Evolutionary conservation across 2,329 filamentous ascomycete species (phyloP), one percentile per base, ranked within the genome.

Genomic region (Gremmenia infestans): DNA sequence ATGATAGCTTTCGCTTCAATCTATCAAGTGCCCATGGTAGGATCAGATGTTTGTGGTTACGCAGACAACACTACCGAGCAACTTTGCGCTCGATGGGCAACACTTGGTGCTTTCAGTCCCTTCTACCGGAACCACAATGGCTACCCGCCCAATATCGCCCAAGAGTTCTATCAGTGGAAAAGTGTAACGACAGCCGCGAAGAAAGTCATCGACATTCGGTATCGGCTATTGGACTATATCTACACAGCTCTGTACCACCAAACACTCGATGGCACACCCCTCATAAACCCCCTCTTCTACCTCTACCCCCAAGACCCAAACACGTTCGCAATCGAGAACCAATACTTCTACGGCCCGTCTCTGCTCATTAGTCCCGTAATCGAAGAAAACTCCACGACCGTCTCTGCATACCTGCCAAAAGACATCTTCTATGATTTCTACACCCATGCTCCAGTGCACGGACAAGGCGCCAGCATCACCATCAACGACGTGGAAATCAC

Each of bases 21-120:
- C 56, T 89, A 85, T 71, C 85, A 88, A 62, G 69, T 89, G 0
- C 85, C 86, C 9, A 84, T 89, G 78, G 81, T 81, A 0, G 86
- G 86, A 12, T 78, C 81, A 2, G 90, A 95, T 62, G 85, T 91
- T 0, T 95, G 91, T 65, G 91, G 90, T 0, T 95, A 88, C 65
- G 85, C 76, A 11, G 78, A 75, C 14, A 80, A 87, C 63, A 85
- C 86, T 0, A 87, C 80, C 11, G 83, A 88, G 67, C 74, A 81
- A 47, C 79, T 91, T 5, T 91, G 88, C 68, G 82, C 87, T 3
- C 83, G 88, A n/a, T 92, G 88, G 88, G 82, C 86, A 1, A 78
- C 80, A 25, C 78, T 91, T 0, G 87, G 87, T 15, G 87, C 87
- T 8, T 91, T 91, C 74, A 78, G 80, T 39, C 84, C 87, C 0